phyloP scores from a whole-genome alignment of 1,139 yeast species.

The Hyphopichia khmerensis region DNA sequence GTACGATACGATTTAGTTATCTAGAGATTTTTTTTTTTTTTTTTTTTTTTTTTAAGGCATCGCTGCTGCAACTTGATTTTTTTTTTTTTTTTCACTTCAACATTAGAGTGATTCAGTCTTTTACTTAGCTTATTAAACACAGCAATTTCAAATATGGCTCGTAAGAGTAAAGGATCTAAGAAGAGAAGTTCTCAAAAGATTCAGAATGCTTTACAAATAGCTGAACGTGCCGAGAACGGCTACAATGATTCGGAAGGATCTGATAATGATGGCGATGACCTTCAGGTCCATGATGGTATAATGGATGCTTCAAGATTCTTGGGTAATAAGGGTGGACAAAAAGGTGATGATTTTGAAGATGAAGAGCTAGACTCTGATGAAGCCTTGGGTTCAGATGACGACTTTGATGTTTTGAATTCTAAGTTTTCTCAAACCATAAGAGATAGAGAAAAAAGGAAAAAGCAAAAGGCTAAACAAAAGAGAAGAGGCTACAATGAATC shows the following conservation, averaged over 20 bases:
- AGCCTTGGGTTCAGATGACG: conserved; percentile 75
- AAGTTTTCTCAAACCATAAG: conserved; percentile 68
- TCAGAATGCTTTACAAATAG: conserved; percentile 47
- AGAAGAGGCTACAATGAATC: conserved; percentile 14
- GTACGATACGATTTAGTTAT: no score
- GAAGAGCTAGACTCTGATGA: conserved; percentile 78
- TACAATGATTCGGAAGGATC: conserved; percentile 16
- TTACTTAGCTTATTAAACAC: background rate
- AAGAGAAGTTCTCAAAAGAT: conserved; percentile 36
- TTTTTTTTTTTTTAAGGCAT: conserved; percentile 2
- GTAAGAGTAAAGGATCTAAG: conserved; percentile 21
- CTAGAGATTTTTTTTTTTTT: background rate
- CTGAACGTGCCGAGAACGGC: conserved; percentile 38
- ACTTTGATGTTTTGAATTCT: conserved; percentile 63
- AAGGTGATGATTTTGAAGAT: conserved; percentile 46
- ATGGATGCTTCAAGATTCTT: conserved; percentile 43
- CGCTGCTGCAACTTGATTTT: conserved; percentile 2
- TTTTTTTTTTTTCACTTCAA: background rate
- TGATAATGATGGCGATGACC: conserved; percentile 17
- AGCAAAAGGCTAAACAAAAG: conserved; percentile 22
- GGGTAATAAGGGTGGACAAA: conserved; percentile 19
- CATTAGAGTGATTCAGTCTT: no score
- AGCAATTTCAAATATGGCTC: conserved; percentile 16
- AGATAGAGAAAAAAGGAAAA: conserved; percentile 46
- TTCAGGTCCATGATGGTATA: conserved; percentile 38